Conservation (phyloP, 768 basidiomycete species). For the Hypholoma sublateritium region DNA sequence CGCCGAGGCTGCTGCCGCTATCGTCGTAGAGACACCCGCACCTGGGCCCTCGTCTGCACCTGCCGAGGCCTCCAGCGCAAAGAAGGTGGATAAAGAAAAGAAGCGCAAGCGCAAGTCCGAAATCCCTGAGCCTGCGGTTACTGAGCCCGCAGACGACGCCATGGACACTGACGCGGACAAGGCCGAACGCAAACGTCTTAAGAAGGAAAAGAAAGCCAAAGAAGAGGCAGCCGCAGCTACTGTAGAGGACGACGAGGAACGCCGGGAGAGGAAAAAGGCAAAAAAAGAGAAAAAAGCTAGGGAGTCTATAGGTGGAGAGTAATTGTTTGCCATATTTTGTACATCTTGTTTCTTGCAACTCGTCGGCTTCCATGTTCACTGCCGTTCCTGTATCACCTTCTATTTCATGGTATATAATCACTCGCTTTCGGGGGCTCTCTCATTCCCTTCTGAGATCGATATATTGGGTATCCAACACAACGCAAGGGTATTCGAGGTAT, state of each 20-base stretch:
- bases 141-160: constrained; percentile 27
- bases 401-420: constrained; percentile 16
- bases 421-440: not conserved
- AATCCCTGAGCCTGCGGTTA: constrained; percentile 39
- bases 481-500: constrained; percentile 17
- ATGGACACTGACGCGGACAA: constrained; percentile 40
- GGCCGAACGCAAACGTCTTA: constrained; percentile 58
- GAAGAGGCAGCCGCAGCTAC: constrained; percentile 31
- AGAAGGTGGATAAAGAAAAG: constrained; percentile 61
- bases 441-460: not conserved
- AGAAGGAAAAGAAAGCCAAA: constrained; percentile 62
- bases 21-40: constrained; percentile 37
- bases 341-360: not conserved
- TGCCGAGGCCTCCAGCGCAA: constrained; percentile 24
- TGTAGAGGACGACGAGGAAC: constrained; percentile 55
- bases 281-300: constrained; percentile 69
- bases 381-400: constrained; percentile 6
- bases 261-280: constrained; percentile 59
- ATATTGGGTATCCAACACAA: constrained; percentile 8
- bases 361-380: not conserved
- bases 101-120: constrained; percentile 85
- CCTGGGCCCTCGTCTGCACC: constrained; percentile 23
- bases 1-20: constrained; percentile 24
- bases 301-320: constrained; percentile 41
- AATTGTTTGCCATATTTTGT: constrained; percentile 3